phyloP scores from a whole-genome alignment of 2,329 filamentous ascomycete species.

The Rhynchosporium graminicola region DNA sequence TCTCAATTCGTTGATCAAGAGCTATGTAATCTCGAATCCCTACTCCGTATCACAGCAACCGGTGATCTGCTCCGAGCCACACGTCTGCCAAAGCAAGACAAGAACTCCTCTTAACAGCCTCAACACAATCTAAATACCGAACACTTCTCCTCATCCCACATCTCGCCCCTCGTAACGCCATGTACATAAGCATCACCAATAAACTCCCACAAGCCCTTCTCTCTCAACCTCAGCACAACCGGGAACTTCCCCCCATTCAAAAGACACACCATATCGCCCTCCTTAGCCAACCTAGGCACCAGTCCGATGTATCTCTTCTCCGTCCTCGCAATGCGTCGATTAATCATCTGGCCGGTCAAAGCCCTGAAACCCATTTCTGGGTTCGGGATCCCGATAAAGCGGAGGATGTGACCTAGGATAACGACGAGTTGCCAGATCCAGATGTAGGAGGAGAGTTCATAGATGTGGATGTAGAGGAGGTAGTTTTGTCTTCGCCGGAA shows the following conservation, averaged over 20 bases:
- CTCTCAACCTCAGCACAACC: constrained; percentile 14
- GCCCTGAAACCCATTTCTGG: constrained; percentile 13
- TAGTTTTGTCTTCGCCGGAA: constrained; percentile 8
- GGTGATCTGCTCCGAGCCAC: too few relatives aligned
- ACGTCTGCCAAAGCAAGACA: too few relatives aligned
- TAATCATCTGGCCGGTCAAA: constrained; percentile 7
- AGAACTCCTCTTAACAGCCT: background rate
- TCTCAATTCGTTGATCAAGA: too few relatives aligned
- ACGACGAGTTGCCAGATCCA: constrained; percentile 13
- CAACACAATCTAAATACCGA: background rate
- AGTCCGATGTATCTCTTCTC: constrained; percentile 19
- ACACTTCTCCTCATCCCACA: constrained; percentile 10
- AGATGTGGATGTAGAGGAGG: constrained; percentile 9
- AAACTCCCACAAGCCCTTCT: constrained; percentile 1
- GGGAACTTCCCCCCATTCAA: constrained; percentile 15
- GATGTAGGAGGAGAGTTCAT: background rate
- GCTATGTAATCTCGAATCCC: too few relatives aligned
- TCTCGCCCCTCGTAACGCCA: constrained; percentile 20
- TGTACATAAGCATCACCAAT: constrained; percentile 18
- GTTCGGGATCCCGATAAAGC: constrained; percentile 12
- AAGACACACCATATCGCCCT: constrained; percentile 17
- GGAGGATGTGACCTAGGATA: constrained; percentile 12
- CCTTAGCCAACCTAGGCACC: constrained; percentile 14
- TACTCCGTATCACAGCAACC: too few relatives aligned
- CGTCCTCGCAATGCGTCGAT: constrained; percentile 7